phyloP scores from a whole-genome alignment of 2,329 filamentous ascomycete genomes.

The Samsoniella hepiali region DNA sequence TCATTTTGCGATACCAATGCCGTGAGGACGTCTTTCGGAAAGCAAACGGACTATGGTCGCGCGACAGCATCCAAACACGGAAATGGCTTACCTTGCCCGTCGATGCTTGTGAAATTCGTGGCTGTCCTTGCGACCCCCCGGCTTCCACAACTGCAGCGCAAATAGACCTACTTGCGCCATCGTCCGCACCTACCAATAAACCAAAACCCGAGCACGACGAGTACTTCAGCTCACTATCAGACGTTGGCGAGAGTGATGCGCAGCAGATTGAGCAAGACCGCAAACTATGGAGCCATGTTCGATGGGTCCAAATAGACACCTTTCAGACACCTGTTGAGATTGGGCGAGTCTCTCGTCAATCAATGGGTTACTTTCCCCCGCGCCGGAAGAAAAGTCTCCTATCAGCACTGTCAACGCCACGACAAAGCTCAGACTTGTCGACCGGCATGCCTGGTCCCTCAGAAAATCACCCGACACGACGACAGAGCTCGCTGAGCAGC shows the following conservation, averaged over 20 bases:
- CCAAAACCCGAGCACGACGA: constrained; percentile 35
- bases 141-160: constrained; percentile 37
- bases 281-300: constrained; percentile 77
- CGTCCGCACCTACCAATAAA: constrained; percentile 36
- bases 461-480: constrained; percentile 36
- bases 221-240: constrained; percentile 38
- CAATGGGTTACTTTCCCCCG: constrained; percentile 88
- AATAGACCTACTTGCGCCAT: constrained; percentile 51
- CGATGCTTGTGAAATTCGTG: constrained; percentile 82
- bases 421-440: constrained; percentile 60
- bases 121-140: constrained; percentile 61
- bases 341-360: constrained; percentile 73
- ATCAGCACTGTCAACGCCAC: constrained; percentile 65
- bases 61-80: constrained; percentile 82
- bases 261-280: constrained; percentile 48
- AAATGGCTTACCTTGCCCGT: constrained; percentile 82
- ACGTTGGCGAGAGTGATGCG: constrained; percentile 28
- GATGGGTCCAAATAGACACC: constrained; percentile 80
- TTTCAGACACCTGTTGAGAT: constrained; percentile 72
- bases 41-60: constrained; percentile 91
- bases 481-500: constrained; percentile 40
- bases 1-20: constrained; percentile 88
- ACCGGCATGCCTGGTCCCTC: constrained; percentile 41
- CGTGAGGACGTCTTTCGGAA: constrained; percentile 78
- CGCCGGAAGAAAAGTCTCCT: constrained; percentile 78